Conservation (phyloP, 371 early-diverging fungal species). For the Mortierella sp. region DNA sequence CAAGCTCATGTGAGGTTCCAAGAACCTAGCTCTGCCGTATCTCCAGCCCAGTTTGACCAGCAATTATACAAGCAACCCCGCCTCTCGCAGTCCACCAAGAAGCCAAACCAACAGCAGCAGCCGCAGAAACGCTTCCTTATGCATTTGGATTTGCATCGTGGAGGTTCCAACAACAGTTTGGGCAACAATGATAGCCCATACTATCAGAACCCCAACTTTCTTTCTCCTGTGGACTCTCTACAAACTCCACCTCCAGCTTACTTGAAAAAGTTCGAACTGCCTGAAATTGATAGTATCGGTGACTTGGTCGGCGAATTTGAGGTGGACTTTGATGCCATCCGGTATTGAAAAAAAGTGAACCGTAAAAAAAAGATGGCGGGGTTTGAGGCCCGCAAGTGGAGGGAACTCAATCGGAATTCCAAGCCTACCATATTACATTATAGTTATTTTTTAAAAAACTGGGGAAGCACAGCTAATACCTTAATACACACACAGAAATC, state of each 20-base stretch:
- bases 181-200: slow-evolving; percentile 18
- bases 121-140: neutral
- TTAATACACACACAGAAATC: neutral
- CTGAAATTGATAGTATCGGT: slow-evolving; percentile 35
- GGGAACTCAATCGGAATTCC: too few relatives aligned
- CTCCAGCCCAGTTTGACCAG: slow-evolving; percentile 28
- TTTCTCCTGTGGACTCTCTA: slow-evolving; percentile 33
- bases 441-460: too few relatives aligned
- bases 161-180: slow-evolving; percentile 2
- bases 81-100: slow-evolving; percentile 9
- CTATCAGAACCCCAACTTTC: slow-evolving; percentile 33
- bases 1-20: slow-evolving; percentile 19
- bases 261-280: slow-evolving; percentile 31
- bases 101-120: neutral
- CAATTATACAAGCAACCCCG: slow-evolving; percentile 27
- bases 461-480: too few relatives aligned
- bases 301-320: slow-evolving; percentile 31
- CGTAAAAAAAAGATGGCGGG: slow-evolving; percentile 1
- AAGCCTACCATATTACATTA: too few relatives aligned
- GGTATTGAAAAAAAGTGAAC: slow-evolving; percentile 24
- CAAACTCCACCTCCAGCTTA: slow-evolving; percentile 39
- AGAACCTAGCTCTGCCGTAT: neutral
- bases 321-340: slow-evolving; percentile 24
- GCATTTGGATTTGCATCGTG: slow-evolving; percentile 3
- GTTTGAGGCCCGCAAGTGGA: neutral